Conservation (phyloP, 371 early-diverging fungal genomes). For the Mucor indicus region DNA sequence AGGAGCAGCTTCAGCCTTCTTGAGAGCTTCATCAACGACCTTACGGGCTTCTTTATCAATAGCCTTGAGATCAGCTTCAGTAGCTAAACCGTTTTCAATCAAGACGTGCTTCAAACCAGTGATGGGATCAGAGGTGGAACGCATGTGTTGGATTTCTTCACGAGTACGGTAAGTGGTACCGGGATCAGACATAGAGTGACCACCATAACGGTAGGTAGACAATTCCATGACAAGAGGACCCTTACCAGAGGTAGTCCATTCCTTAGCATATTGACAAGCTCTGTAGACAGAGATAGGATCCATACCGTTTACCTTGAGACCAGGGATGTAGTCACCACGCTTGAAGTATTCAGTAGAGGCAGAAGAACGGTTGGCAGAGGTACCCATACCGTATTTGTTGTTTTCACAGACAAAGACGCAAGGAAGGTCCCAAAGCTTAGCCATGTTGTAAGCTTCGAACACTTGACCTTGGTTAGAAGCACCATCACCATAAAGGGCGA, state of each 20-base stretch:
- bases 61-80: slow-evolving; percentile 89
- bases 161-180: slow-evolving; percentile 98
- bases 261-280: slow-evolving; percentile 82
- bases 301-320: slow-evolving; percentile 93
- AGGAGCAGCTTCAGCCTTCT: slow-evolving; percentile 81
- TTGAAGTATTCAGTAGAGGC: slow-evolving; percentile 95
- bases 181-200: slow-evolving; percentile 99
- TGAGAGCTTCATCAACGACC: slow-evolving; percentile 82
- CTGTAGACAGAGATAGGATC: slow-evolving; percentile 91
- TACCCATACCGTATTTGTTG: slow-evolving; percentile 99
- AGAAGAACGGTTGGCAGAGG: slow-evolving; percentile 85
- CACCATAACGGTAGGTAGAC: slow-evolving; percentile 98
- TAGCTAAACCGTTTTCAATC: slow-evolving; percentile 64
- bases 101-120: slow-evolving; percentile 84
- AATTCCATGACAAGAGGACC: slow-evolving; percentile 98
- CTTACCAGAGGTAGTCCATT: slow-evolving; percentile 80
- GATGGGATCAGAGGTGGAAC: slow-evolving; percentile 90
- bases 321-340: slow-evolving; percentile 97
- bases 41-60: slow-evolving; percentile 90
- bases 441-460: slow-evolving; percentile 99
- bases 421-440: slow-evolving; percentile 98
- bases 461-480: slow-evolving; percentile 99
- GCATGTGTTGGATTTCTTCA: slow-evolving; percentile 97
- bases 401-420: slow-evolving; percentile 98
- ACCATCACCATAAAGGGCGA: slow-evolving; percentile 98